Evolutionary conservation across 805 yeast genomes (phyloP).

Genomic region (Lipomyces chichibuensis): DNA sequence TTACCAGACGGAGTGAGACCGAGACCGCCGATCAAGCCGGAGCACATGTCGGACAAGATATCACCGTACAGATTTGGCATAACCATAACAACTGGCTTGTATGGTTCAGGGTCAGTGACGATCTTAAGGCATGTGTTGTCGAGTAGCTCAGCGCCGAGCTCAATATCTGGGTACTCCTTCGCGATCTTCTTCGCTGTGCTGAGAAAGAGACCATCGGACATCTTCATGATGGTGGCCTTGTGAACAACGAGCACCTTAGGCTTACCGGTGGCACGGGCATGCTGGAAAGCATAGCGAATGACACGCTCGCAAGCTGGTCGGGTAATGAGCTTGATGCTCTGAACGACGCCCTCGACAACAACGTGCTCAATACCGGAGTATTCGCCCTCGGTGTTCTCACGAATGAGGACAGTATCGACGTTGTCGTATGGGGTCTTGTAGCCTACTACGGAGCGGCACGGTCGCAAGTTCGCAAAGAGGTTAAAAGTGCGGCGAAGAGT

Average conservation of each 20-base stretch:
- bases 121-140: slow-evolving; percentile 93
- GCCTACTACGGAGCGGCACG: slow-evolving; percentile 91
- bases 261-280: slow-evolving; percentile 86
- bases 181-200: slow-evolving; percentile 87
- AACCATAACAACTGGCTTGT: slow-evolving; percentile 88
- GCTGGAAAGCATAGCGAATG: slow-evolving; percentile 94
- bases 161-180: slow-evolving; percentile 88
- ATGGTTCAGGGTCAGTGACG: slow-evolving; percentile 82
- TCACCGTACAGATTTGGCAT: slow-evolving; percentile 99
- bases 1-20: slow-evolving; percentile 99
- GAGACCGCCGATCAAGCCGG: slow-evolving; percentile 97
- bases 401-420: slow-evolving; percentile 92
- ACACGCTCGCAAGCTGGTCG: slow-evolving; percentile 95
- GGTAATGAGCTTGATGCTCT: slow-evolving; percentile 95
- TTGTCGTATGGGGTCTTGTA: slow-evolving; percentile 86
- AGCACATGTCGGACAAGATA: slow-evolving; percentile 95
- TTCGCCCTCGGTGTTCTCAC: slow-evolving; percentile 99
- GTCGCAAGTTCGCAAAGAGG: slow-evolving; percentile 96
- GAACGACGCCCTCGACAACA: slow-evolving; percentile 97
- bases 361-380: slow-evolving; percentile 99
- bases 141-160: slow-evolving; percentile 80
- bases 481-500: slow-evolving; percentile 96
- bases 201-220: slow-evolving; percentile 96
- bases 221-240: slow-evolving; percentile 98
- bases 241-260: slow-evolving; percentile 92